phyloP scores from a whole-genome alignment of 192 early-diverging fungal species.

The Coemansia sp. region DNA sequence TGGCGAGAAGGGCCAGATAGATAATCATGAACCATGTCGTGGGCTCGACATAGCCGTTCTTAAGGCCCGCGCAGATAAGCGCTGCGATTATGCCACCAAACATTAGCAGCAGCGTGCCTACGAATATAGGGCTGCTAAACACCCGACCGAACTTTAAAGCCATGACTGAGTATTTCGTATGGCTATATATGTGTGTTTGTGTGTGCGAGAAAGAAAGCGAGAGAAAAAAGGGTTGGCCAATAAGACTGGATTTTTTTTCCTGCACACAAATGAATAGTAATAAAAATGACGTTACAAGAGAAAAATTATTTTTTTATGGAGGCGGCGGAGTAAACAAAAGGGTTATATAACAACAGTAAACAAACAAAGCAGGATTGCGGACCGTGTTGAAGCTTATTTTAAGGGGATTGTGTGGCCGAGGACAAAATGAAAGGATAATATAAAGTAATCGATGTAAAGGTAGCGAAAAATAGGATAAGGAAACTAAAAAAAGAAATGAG shows the following conservation, averaged over 20 bases:
- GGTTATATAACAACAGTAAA: background rate
- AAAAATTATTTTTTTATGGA: background rate
- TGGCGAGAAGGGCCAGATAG: conserved; percentile 29
- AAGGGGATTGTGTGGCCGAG: too few species aligned
- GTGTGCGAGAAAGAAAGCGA: too few species aligned
- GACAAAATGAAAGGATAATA: background rate
- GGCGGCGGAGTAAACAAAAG: background rate
- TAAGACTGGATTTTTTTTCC: background rate
- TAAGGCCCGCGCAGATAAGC: conserved; percentile 41
- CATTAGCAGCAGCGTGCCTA: conserved; percentile 46
- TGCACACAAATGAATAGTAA: background rate
- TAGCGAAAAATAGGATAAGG: background rate
- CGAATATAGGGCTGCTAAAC: conserved; percentile 47
- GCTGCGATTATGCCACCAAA: conserved; percentile 34
- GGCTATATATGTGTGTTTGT: conserved; percentile 12
- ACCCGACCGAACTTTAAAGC: conserved; percentile 28
- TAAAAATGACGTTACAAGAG: background rate
- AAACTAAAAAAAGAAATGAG: conserved; percentile 1
- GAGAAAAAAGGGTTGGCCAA: background rate
- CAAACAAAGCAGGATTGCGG: background rate
- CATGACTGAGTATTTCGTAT: conserved; percentile 12
- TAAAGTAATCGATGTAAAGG: conserved; percentile 1
- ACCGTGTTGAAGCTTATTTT: background rate
- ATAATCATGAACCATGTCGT: conserved; percentile 54
- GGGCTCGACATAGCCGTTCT: conserved; percentile 33